Evolutionary conservation across 148 eudicot genomes (phyloP), one percentile per base, ranked within the genome.

Genomic region (Diospyros kaki): DNA sequence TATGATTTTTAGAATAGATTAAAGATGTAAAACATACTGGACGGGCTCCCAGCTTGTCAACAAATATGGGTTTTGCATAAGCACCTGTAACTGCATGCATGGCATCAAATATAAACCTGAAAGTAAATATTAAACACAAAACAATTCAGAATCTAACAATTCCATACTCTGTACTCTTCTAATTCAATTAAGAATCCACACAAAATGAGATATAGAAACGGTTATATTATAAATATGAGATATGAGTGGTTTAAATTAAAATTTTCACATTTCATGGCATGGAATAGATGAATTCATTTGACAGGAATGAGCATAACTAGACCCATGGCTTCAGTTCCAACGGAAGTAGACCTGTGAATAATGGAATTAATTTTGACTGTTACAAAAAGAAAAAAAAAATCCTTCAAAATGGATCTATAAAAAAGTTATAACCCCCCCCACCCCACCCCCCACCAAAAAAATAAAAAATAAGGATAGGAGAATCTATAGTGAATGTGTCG

Each of bases 11-110:
- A 42, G 55, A 70, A 72, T 63, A 54, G 45, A 64, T 74, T 58
- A 48, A 58, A 66, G 62, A 39, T 54, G 68, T 18, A 80, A 70
- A 69, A 74, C 89, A 83, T 95, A 96, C 99, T 81, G 68, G 78
- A 79, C 83, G 84, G 70, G 98, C 97, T 83, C 98, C 99, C 50
- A 96, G 86, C 87, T 87, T 96, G 74, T 96, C 98, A 64, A 96
- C 97, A 81, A 93, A 96, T 71, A 96, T 96, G 53, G 99, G 99
- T 66, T 90, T 88, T 78, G 99, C 98, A 83, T 96, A 96, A 82
- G 99, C 97, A 82, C 99, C 99, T 11, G 93, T 86, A 65, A 96
- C 94, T 63, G 99, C 98, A 89, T 96, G 98, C 99, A 93, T 96
- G 75, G 99, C 99, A 78, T 96, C 99, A 84, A 93, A 96, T 76